phyloP scores from a whole-genome alignment of 768 basidiomycete species.

The Thelephora aurantiotincta region DNA sequence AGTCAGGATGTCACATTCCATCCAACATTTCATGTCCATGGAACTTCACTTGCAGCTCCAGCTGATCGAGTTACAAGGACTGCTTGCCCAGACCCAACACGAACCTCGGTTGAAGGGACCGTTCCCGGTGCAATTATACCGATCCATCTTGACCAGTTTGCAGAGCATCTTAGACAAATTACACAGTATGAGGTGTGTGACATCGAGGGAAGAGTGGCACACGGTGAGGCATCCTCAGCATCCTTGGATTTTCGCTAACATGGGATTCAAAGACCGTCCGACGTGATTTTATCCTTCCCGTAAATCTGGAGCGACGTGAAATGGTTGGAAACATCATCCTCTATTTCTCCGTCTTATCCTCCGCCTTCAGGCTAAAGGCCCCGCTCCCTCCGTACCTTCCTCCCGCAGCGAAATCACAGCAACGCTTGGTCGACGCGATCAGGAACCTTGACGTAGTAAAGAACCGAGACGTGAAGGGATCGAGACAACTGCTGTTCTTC shows the following conservation, averaged over 20 bases:
- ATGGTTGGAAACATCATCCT: conserved; percentile 95
- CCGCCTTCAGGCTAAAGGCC: conserved; percentile 72
- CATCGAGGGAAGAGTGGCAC: conserved; percentile 87
- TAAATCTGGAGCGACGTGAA: conserved; percentile 78
- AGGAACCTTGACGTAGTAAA: conserved; percentile 79
- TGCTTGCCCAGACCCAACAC: conserved; percentile 82
- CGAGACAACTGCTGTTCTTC: conserved; percentile 81
- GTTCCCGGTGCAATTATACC: conserved; percentile 78
- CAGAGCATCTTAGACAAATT: conserved; percentile 80
- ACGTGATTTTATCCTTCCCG: conserved; percentile 80
- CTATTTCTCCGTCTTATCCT: conserved; percentile 68
- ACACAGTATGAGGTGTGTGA: conserved; percentile 97
- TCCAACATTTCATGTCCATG: conserved; percentile 90
- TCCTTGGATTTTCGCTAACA: conserved; percentile 2
- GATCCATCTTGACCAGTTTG: conserved; percentile 65
- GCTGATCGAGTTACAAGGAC: conserved; percentile 68
- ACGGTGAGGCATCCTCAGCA: conserved; percentile 12
- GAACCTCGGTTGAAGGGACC: conserved; percentile 95
- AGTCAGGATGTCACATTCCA: conserved; percentile 41
- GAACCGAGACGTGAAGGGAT: conserved; percentile 65
- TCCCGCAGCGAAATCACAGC: conserved; percentile 76
- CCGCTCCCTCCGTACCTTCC: conserved; percentile 96
- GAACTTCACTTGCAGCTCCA: conserved; percentile 90
- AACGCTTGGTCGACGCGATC: conserved; percentile 73
- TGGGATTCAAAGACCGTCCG: conserved; percentile 47